Evolutionary conservation across 176 grass and related monocot genomes (phyloP).

Genomic region (Musa itinerans): DNA sequence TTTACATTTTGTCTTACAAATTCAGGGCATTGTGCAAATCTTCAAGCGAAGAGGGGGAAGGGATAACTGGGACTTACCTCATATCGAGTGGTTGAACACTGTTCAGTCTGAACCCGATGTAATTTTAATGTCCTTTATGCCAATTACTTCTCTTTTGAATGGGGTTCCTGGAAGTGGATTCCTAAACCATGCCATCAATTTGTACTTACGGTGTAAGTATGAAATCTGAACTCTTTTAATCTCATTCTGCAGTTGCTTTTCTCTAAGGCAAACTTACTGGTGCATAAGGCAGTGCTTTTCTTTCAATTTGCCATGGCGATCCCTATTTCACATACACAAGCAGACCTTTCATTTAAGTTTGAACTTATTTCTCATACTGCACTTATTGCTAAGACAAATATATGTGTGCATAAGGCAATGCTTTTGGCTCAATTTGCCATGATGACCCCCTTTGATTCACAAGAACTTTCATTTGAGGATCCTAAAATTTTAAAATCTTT

Average conservation of each 20-base stretch:
- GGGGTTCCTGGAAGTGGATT: conserved; percentile 96
- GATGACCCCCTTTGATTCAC: no score
- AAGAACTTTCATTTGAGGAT: no score
- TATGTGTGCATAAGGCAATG: no score
- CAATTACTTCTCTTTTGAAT: conserved; percentile 93
- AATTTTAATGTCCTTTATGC: conserved; percentile 93
- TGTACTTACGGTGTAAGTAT: conserved; percentile 77
- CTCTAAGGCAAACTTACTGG: background rate
- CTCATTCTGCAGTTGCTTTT: background rate
- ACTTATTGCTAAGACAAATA: background rate
- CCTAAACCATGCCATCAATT: conserved; percentile 93
- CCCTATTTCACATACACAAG: background rate
- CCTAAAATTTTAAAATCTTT: no score
- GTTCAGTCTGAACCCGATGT: conserved; percentile 76
- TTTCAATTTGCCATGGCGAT: background rate
- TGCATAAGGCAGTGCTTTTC: background rate
- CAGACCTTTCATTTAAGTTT: background rate
- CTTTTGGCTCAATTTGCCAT: no score
- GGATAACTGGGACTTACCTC: conserved; percentile 58
- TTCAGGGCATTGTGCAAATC: conserved; percentile 68
- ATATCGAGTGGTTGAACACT: conserved; percentile 69
- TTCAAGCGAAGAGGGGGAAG: conserved; percentile 83
- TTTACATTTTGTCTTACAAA: conserved; percentile 2
- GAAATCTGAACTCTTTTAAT: background rate
- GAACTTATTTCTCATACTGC: background rate